Evolutionary conservation across 441 rosid genomes (phyloP).

Genomic region (Adansonia grandidieri): DNA sequence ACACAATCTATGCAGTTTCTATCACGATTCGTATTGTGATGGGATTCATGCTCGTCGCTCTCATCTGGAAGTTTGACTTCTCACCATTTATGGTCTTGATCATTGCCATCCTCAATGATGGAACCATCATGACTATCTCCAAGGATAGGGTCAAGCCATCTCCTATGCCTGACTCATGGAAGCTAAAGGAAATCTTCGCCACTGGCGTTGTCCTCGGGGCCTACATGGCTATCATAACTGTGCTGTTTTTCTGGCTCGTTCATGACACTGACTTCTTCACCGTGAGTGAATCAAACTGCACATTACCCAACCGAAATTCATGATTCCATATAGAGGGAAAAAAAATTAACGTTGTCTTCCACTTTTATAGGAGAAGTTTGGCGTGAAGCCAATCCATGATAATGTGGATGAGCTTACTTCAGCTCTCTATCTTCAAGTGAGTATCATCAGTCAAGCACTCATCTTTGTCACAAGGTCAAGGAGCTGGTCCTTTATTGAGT

Average conservation of each 20-base stretch:
- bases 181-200: conserved; percentile 83
- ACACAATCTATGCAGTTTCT: conserved; percentile 95
- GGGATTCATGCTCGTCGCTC: conserved; percentile 86
- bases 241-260: conserved; percentile 71
- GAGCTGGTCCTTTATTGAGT: conserved; percentile 83
- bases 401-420: conserved; percentile 63
- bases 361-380: conserved; percentile 55
- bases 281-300: conserved; percentile 44
- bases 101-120: conserved; percentile 89
- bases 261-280: conserved; percentile 70
- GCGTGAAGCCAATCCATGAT: conserved; percentile 53
- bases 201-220: conserved; percentile 84
- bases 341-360: not conserved
- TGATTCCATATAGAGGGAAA: not conserved
- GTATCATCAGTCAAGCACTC: conserved; percentile 94
- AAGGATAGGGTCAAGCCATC: conserved; percentile 93
- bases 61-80: conserved; percentile 90
- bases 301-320: too few relatives aligned
- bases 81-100: conserved; percentile 96
- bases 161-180: conserved; percentile 90
- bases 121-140: conserved; percentile 95
- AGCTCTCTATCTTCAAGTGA: conserved; percentile 93
- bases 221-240: conserved; percentile 74
- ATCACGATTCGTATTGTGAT: conserved; percentile 94
- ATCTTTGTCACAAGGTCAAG: conserved; percentile 91